Percentiles rank a stretch among this genome's conserved stretches.
These are phyloP conservation scores for Colletotrichum lini DNA, from an alignment of 2,329 filamentous ascomycete genomes.

Conservation along the genomic window DNA sequence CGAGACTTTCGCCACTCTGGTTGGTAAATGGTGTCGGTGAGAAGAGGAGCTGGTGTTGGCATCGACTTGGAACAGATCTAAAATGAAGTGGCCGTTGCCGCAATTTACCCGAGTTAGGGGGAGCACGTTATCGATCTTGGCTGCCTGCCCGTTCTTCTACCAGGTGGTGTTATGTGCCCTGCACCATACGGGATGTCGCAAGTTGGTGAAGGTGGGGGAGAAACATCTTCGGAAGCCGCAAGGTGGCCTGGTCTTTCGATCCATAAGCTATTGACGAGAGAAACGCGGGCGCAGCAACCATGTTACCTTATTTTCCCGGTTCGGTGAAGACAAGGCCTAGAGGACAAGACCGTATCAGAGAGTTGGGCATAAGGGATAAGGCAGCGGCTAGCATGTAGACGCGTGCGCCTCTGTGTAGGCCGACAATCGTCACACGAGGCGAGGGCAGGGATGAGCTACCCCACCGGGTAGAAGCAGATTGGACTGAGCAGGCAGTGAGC, in stretches of 20 bases:
- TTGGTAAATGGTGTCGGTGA: conserved; percentile 9
- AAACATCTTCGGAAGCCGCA: neutral
- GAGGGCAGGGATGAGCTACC: conserved; percentile 11
- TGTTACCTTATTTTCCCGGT: neutral
- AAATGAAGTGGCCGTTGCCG: conserved; percentile 1
- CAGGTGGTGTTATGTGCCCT: neutral
- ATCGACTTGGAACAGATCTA: neutral
- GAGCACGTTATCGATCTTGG: conserved; percentile 3
- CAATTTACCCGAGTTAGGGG: neutral
- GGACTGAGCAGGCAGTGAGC: neutral
- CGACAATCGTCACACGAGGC: neutral
- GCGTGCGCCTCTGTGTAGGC: neutral
- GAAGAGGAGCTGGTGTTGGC: neutral
- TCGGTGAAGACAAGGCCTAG: conserved; percentile 20
- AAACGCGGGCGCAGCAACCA: neutral
- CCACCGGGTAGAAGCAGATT: neutral
- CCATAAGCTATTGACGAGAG: neutral
- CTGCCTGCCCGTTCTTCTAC: neutral
- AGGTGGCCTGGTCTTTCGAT: neutral
- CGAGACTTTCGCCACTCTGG: neutral
- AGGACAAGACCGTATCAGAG: conserved; percentile 7
- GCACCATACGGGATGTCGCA: conserved; percentile 12
- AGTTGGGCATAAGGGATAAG: neutral
- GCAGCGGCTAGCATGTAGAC: neutral
- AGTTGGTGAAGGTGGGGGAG: conserved; percentile 17